A percentile compares a stretch with the other conserved stretches of the same genome.
These are phyloP conservation scores for Candida verbasci DNA, from an alignment of 805 yeast genomes.

Conservation along the genomic window DNA sequence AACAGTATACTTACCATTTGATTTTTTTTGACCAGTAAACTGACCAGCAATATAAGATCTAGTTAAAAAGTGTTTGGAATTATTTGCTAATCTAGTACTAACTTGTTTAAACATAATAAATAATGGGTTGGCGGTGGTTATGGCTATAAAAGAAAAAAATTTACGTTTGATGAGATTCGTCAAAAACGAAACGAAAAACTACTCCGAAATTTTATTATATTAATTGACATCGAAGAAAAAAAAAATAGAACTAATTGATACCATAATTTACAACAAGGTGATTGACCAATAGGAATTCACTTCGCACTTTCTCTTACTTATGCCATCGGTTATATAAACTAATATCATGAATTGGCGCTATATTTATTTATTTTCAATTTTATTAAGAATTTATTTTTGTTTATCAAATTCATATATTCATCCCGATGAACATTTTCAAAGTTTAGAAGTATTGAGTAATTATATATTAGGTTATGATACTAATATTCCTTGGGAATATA, in stretches of 20 bases:
- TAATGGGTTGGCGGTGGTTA: background rate
- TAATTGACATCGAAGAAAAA: too few relatives aligned
- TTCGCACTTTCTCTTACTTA: too few relatives aligned
- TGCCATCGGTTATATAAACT: too few relatives aligned
- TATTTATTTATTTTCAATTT: constrained; percentile 41
- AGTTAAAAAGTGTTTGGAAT: constrained; percentile 26
- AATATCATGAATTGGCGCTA: constrained; percentile 42
- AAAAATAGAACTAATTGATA: too few relatives aligned
- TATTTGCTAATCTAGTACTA: constrained; percentile 15
- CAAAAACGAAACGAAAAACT: constrained; percentile 1
- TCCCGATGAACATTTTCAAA: constrained; percentile 96
- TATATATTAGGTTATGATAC: constrained; percentile 41
- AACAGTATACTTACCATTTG: constrained; percentile 85
- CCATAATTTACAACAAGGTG: background rate
- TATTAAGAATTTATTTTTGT: constrained; percentile 51
- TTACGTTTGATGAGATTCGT: too few relatives aligned
- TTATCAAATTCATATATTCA: constrained; percentile 82
- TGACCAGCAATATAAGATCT: constrained; percentile 57
- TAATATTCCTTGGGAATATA: constrained; percentile 82
- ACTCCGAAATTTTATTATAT: too few relatives aligned
- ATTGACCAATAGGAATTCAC: constrained; percentile 1
- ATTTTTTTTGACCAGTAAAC: constrained; percentile 58
- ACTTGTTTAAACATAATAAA: constrained; percentile 32
- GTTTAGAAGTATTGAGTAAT: constrained; percentile 66
- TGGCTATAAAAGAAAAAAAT: too few relatives aligned